Evolutionary conservation across 306 rosid species (phyloP).

Genomic region (Malus orientalis): DNA sequence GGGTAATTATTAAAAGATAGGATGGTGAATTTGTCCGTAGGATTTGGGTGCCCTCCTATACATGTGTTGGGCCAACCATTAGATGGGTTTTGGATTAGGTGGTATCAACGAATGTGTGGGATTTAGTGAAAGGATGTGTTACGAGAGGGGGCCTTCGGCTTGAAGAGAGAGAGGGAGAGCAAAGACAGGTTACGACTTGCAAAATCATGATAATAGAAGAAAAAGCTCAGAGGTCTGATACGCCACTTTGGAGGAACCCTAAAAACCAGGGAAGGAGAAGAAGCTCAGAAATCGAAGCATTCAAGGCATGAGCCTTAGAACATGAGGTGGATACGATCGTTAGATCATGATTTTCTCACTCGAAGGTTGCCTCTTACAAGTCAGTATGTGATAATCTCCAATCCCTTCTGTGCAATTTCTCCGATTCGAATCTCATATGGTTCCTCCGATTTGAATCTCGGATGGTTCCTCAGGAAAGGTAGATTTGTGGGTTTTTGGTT

Average conservation of each 20-base stretch:
- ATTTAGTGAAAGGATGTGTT: too few relatives aligned
- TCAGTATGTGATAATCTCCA: conserved; percentile 20
- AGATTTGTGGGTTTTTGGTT: not conserved
- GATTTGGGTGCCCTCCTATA: too few relatives aligned
- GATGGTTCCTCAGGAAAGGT: not conserved
- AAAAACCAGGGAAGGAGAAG: conserved; percentile 6
- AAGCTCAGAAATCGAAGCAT: not conserved
- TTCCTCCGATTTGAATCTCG: not conserved
- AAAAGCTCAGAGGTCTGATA: not conserved
- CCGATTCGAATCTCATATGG: not conserved
- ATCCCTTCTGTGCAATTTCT: not conserved
- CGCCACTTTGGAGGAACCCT: not conserved
- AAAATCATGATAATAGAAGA: too few relatives aligned
- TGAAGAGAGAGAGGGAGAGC: too few relatives aligned
- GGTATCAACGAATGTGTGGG: too few relatives aligned
- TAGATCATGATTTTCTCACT: conserved; percentile 98
- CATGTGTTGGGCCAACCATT: too few relatives aligned
- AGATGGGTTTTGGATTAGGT: too few relatives aligned
- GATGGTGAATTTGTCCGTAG: too few relatives aligned
- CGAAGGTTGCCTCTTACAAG: conserved; percentile 90
- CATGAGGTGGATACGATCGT: conserved; percentile 95
- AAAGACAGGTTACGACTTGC: too few relatives aligned
- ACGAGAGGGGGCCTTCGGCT: too few relatives aligned
- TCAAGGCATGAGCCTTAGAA: conserved; percentile 45
- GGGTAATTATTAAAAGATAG: too few relatives aligned